Conservation (phyloP, 208 protist species). For the Leishmania guyanensis region DNA sequence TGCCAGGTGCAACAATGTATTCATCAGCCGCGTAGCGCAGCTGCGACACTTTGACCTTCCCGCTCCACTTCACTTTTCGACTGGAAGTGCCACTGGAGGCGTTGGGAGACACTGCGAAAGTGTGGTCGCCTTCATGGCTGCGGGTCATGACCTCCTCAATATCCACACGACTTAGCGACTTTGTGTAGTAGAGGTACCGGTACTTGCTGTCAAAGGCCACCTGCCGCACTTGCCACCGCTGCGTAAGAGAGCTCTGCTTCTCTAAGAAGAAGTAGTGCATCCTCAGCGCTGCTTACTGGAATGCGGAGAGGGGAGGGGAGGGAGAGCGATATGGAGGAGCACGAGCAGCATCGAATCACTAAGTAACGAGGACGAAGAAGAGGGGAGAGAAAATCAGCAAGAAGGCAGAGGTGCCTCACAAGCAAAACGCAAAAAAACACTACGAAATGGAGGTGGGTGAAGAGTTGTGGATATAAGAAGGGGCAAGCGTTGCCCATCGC, state of each 20-base stretch:
- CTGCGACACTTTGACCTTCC: slow-evolving; percentile 46
- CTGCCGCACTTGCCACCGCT: slow-evolving; percentile 49
- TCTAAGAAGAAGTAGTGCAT: slow-evolving; percentile 55
- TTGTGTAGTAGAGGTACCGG: slow-evolving; percentile 58
- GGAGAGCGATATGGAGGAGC: not conserved
- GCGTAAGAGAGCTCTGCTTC: slow-evolving; percentile 41
- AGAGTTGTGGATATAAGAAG: not conserved
- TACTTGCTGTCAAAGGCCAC: slow-evolving; percentile 54
- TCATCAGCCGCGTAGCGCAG: slow-evolving; percentile 45
- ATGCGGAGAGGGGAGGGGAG: not conserved
- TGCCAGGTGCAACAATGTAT: slow-evolving; percentile 35
- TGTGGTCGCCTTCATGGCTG: slow-evolving; percentile 18
- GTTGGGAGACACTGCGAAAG: slow-evolving; percentile 1
- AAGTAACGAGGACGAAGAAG: not conserved
- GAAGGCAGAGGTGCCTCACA: not conserved
- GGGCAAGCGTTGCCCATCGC: not conserved
- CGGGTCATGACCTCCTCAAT: slow-evolving; percentile 32
- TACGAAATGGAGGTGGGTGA: not conserved
- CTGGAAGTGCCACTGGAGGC: slow-evolving; percentile 18
- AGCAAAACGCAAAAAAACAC: not conserved
- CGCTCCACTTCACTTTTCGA: slow-evolving; percentile 41
- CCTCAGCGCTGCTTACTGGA: not conserved
- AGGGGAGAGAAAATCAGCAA: not conserved
- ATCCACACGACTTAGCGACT: slow-evolving; percentile 24
- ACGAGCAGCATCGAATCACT: not conserved